Conservation (phyloP, 2,329 filamentous ascomycete genomes). For the Diatrype stigma region DNA sequence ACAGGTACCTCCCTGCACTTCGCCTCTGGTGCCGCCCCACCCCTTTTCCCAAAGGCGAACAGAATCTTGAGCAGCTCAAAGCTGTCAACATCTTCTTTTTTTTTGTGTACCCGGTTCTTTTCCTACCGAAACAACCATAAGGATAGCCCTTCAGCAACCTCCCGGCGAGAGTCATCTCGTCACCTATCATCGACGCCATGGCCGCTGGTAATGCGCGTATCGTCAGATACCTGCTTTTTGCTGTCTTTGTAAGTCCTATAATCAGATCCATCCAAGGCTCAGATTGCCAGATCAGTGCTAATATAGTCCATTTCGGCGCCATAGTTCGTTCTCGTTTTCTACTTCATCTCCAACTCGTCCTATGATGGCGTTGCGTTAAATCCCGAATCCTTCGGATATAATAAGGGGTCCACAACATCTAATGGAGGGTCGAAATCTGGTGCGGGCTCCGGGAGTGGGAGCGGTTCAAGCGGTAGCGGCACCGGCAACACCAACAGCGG, state of each 20-base stretch:
- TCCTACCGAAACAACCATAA: slow-evolving; percentile 1
- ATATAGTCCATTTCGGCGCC: slow-evolving; percentile 11
- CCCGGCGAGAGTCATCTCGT: slow-evolving; percentile 1
- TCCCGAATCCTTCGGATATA: slow-evolving; percentile 21
- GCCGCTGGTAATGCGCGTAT: slow-evolving; percentile 71
- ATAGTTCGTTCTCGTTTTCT: slow-evolving; percentile 67
- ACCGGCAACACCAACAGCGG: slow-evolving; percentile 18
- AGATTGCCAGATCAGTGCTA: slow-evolving; percentile 6
- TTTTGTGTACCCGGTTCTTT: background rate
- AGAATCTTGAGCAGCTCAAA: background rate
- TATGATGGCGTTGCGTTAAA: slow-evolving; percentile 47
- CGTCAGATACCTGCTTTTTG: slow-evolving; percentile 73
- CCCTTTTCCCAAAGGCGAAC: background rate
- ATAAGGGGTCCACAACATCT: slow-evolving; percentile 29
- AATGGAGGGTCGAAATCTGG: background rate
- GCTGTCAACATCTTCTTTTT: background rate
- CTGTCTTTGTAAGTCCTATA: slow-evolving; percentile 66
- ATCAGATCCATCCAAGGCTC: background rate
- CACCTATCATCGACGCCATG: slow-evolving; percentile 36
- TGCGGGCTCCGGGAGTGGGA: slow-evolving; percentile 11
- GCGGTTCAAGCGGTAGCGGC: slow-evolving; percentile 19
- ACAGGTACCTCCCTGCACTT: background rate
- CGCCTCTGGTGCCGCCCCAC: background rate
- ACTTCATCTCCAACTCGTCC: slow-evolving; percentile 67
- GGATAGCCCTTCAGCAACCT: slow-evolving; percentile 7